Conservation (phyloP, 768 basidiomycete genomes). For the Boletus barrowsii region DNA sequence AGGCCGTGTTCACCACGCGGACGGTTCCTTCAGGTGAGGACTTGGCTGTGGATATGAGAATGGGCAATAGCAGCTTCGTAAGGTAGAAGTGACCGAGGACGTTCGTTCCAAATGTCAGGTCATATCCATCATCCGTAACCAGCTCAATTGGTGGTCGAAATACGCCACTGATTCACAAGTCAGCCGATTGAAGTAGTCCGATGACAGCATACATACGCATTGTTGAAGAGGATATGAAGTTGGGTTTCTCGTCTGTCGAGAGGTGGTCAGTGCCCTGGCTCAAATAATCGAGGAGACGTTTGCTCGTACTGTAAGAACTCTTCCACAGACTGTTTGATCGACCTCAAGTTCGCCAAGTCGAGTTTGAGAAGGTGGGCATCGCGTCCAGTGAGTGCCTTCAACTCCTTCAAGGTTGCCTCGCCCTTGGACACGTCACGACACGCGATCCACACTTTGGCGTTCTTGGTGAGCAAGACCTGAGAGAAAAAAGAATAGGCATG, state of each 20-base stretch:
- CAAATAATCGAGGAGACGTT: constrained; percentile 24
- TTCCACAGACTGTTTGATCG: constrained; percentile 28
- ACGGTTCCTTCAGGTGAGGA: constrained; percentile 2
- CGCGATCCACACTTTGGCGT: constrained; percentile 45
- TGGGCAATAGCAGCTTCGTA: constrained; percentile 3
- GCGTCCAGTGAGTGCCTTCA: constrained; percentile 36
- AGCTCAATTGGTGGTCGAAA: background rate
- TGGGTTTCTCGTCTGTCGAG: background rate
- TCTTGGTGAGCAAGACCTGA: constrained; percentile 12
- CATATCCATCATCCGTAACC: background rate
- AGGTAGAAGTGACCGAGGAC: constrained; percentile 10
- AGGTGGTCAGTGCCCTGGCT: constrained; percentile 23
- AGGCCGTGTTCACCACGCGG: too few relatives aligned
- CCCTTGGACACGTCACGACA: constrained; percentile 40
- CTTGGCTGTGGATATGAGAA: constrained; percentile 23
- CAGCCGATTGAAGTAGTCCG: background rate
- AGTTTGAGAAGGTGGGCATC: constrained; percentile 30
- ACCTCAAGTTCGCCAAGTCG: constrained; percentile 32
- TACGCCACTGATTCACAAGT: background rate
- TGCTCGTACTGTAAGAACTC: constrained; percentile 28
- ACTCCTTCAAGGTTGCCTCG: constrained; percentile 35
- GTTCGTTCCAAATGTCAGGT: constrained; percentile 6
- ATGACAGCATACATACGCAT: background rate
- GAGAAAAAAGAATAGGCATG: background rate
- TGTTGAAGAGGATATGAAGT: constrained; percentile 5